Conservation (phyloP, 371 early-diverging fungal genomes). For the Haplosporangium sp. region DNA sequence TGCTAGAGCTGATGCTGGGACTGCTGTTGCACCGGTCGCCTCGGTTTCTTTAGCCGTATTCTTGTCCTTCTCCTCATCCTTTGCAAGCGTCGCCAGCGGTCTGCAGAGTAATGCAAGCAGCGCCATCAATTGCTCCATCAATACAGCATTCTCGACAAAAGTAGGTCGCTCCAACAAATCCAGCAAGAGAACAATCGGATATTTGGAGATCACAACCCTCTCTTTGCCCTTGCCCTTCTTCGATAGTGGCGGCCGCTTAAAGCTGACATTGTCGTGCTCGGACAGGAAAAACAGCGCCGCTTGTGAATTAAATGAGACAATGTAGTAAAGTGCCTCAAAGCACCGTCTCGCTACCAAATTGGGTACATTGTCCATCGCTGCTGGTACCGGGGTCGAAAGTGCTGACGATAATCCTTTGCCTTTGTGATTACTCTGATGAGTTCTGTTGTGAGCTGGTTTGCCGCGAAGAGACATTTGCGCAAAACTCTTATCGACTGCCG, state of each 20-base stretch:
- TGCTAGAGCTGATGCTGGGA: background rate
- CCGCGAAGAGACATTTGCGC: slow-evolving; percentile 75
- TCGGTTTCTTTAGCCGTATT: slow-evolving; percentile 13
- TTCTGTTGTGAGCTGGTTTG: slow-evolving; percentile 53
- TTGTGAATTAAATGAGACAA: slow-evolving; percentile 75
- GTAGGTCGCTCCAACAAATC: slow-evolving; percentile 85
- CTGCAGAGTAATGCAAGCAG: slow-evolving; percentile 82
- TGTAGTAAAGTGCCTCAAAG: slow-evolving; percentile 83
- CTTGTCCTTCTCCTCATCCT: slow-evolving; percentile 60
- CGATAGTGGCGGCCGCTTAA: slow-evolving; percentile 56
- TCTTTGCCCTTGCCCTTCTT: slow-evolving; percentile 78
- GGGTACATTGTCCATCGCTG: slow-evolving; percentile 70
- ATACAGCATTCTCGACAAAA: slow-evolving; percentile 75
- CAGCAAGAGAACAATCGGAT: slow-evolving; percentile 89
- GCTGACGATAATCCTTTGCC: slow-evolving; percentile 38
- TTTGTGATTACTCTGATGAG: slow-evolving; percentile 25
- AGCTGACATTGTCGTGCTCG: slow-evolving; percentile 73
- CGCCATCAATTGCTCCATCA: slow-evolving; percentile 93
- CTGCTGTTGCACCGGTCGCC: background rate
- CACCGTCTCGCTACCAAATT: slow-evolving; percentile 89
- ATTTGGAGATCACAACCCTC: slow-evolving; percentile 66
- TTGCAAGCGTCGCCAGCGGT: slow-evolving; percentile 71
- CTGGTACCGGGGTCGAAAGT: slow-evolving; percentile 37
- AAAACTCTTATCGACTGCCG: slow-evolving; percentile 83
- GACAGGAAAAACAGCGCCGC: slow-evolving; percentile 78